A percentile compares a stretch with the other conserved stretches of the same genome.
Conservation (phyloP, 768 basidiomycete species). For the Panellus pusillus region DNA sequence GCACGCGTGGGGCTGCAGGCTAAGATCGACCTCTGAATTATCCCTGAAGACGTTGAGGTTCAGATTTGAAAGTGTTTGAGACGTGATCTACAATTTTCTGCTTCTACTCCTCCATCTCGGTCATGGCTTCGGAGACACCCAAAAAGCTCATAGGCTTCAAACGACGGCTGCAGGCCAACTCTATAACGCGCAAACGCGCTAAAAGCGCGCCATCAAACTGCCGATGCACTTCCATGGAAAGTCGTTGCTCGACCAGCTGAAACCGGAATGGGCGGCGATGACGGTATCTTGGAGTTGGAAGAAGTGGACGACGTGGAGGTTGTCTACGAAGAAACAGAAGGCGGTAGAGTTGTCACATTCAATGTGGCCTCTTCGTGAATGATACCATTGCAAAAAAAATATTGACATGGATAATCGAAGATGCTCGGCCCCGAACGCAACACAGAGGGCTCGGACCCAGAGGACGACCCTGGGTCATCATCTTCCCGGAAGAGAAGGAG, state of each 20-base stretch:
- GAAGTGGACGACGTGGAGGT: conserved; percentile 92
- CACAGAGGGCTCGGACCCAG: neutral
- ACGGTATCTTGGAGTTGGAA: conserved; percentile 88
- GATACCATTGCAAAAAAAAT: neutral
- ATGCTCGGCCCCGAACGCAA: conserved; percentile 6
- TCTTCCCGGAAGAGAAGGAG: conserved; percentile 1
- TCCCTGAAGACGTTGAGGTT: too few relatives aligned
- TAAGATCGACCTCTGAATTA: too few relatives aligned
- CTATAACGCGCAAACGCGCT: conserved; percentile 48
- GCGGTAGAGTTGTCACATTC: conserved; percentile 70
- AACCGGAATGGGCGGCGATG: conserved; percentile 68
- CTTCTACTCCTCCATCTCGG: neutral
- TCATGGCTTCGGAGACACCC: conserved; percentile 5
- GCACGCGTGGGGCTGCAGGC: too few relatives aligned
- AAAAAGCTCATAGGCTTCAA: conserved; percentile 25
- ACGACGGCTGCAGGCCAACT: conserved; percentile 33
- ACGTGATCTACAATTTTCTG: neutral
- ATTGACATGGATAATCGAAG: neutral
- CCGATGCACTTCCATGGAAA: conserved; percentile 79
- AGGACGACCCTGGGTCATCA: conserved; percentile 11
- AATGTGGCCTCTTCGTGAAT: conserved; percentile 55
- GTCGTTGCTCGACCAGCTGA: conserved; percentile 54
- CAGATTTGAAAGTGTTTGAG: neutral
- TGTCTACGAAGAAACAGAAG: conserved; percentile 74
- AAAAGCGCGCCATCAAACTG: conserved; percentile 47